A percentile compares a stretch with the other conserved stretches of the same genome.
Conservation (phyloP, 306 rosid species). For the Vigna radiata region DNA sequence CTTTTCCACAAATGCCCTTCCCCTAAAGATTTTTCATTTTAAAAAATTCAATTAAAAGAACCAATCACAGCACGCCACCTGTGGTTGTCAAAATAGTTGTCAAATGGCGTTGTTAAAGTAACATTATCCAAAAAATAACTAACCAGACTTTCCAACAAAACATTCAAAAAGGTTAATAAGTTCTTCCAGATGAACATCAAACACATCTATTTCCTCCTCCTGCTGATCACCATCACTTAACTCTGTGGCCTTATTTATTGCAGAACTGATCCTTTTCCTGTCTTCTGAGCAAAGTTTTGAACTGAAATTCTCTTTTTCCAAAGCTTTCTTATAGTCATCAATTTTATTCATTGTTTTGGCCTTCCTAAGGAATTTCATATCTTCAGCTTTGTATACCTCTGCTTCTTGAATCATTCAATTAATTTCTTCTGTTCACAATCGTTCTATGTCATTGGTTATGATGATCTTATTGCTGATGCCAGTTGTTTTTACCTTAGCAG, state of each 20-base stretch:
- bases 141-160: background rate
- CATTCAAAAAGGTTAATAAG: background rate
- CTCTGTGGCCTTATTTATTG: background rate
- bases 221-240: background rate
- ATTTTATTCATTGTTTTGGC: background rate
- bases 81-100: too few relatives aligned
- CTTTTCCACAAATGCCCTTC: too few relatives aligned
- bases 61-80: too few relatives aligned
- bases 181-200: background rate
- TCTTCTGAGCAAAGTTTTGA: background rate
- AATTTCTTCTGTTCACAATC: background rate
- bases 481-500: background rate
- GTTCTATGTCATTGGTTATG: background rate
- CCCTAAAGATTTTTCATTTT: too few relatives aligned
- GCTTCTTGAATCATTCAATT: background rate
- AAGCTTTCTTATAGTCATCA: background rate
- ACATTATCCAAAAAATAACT: background rate
- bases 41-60: too few relatives aligned
- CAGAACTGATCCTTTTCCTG: background rate
- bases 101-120: too few relatives aligned
- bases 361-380: background rate
- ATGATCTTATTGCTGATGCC: background rate
- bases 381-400: background rate
- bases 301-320: background rate
- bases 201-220: background rate